Base-by-base conservation (phyloP, 2,329 filamentous ascomycete genomes). In the Dryadomyces sulphureus region DNA sequence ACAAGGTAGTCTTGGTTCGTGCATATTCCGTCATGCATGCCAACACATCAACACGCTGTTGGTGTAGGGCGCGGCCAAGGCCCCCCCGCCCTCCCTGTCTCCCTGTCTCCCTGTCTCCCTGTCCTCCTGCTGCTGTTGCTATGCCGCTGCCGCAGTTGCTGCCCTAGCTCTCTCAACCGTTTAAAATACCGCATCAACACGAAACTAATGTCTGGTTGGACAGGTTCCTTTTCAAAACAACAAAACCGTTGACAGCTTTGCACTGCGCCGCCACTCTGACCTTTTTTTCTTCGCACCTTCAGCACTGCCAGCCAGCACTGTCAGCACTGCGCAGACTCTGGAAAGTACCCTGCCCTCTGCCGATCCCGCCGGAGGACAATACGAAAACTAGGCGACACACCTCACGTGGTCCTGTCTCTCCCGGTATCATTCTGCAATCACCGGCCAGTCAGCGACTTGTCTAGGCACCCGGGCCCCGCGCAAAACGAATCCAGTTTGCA, bases 1-100 rank as follows among this genome's bases (percentile, higher is more conserved):
- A 58, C 58, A 62, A 64, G 27, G 65, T 62, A 62, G 59, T 50
- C 63, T 63, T 62, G 59, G 62, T 60, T 66, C 62, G 59, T 73
- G 70, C 72, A 73, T 69, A 66, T 70, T 67, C 69, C 69, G 68
- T 72, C 68, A 73, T 75, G 70, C 71, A 75, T 73, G 70, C 67
- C 67, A 70, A 61, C 67, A 64, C 67, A 70, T 70, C 66, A 69
- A 66, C 56, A 62, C 59, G 62, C 43, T 30, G 24, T 39, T 45
- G 43, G 25, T 39, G 43, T 38, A 62, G 65, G 63, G 62, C 65
- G 62, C 64, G 54, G 60, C 54, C 55, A 52, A 16, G 45, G 47
- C 36, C 16, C 27, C 38, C 21, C 34, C 39, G 11, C n/a, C n/a
- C 19, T 30, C 25, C 5, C 12, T 20, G 9, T 16, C 43, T 60